Evolutionary conservation across 169 alveolate genomes (phyloP).

Genomic region (Cryptosporidium muris): DNA sequence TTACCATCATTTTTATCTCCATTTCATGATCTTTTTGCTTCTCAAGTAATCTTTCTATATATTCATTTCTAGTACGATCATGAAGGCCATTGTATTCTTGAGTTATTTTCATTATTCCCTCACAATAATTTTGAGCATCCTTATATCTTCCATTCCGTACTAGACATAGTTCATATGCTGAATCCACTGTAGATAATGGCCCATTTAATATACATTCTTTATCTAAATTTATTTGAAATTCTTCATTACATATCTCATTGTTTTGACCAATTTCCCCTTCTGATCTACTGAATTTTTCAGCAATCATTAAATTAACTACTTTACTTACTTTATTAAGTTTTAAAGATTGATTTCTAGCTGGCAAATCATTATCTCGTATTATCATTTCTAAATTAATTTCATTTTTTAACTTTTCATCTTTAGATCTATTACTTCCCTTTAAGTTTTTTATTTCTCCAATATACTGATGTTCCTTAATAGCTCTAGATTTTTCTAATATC

Average conservation of each 20-base stretch:
- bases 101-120: conserved; percentile 67
- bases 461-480: background rate
- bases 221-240: background rate
- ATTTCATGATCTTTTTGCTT: conserved; percentile 65
- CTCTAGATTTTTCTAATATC: conserved; percentile 2
- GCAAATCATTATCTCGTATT: background rate
- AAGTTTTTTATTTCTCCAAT: conserved; percentile 5
- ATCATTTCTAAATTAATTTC: background rate
- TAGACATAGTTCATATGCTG: conserved; percentile 38
- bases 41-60: conserved; percentile 51
- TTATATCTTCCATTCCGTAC: conserved; percentile 58
- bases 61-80: conserved; percentile 70
- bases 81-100: conserved; percentile 60
- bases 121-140: conserved; percentile 67
- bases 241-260: background rate
- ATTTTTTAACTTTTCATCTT: background rate
- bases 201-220: conserved; percentile 3
- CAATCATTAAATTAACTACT: too few relatives aligned
- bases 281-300: conserved; percentile 8
- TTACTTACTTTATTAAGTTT: too few relatives aligned
- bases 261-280: conserved; percentile 7
- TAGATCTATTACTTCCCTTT: background rate
- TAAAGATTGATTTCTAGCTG: too few relatives aligned
- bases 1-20: conserved; percentile 56
- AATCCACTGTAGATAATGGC: conserved; percentile 48